Conservation (phyloP, 176 grass and related monocot species). For the Oryza glumipatula region DNA sequence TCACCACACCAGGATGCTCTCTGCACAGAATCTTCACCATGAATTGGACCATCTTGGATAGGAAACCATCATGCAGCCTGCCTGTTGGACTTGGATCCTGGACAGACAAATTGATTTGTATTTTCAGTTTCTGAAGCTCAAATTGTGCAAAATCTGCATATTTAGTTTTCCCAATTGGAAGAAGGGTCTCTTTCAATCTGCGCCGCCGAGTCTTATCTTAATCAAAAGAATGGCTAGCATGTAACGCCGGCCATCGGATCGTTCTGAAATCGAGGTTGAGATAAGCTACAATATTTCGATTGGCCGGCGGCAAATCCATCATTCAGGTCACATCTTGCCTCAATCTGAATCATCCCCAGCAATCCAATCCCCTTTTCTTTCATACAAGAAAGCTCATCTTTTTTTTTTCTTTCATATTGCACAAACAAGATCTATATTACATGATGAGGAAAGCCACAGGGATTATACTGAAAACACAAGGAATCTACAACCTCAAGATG, state of each 20-base stretch:
- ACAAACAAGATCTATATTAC: neutral
- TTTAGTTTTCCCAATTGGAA: conserved; percentile 14
- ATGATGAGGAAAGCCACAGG: neutral
- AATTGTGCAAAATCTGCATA: neutral
- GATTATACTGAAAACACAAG: conserved; percentile 15
- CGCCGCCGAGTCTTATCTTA: conserved; percentile 28
- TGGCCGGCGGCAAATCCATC: conserved; percentile 11
- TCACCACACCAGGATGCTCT: neutral
- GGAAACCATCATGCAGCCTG: neutral
- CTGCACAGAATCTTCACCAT: neutral
- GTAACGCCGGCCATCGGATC: conserved; percentile 28
- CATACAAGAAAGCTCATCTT: neutral
- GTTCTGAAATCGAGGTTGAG: conserved; percentile 12
- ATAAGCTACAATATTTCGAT: conserved; percentile 11
- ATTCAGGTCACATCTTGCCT: conserved; percentile 24
- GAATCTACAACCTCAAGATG: neutral
- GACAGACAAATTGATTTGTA: neutral
- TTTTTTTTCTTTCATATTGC: neutral
- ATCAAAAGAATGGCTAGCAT: conserved; percentile 34
- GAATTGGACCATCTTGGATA: neutral
- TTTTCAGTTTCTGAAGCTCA: neutral
- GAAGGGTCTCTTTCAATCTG: conserved; percentile 29
- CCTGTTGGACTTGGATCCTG: neutral
- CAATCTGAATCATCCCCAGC: conserved; percentile 5
- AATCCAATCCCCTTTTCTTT: neutral